Percentiles rank a stretch among this genome's conserved stretches.
Evolutionary conservation across 371 early-diverging fungal species (phyloP).

Genomic region (Rhizopus arrhizus): DNA sequence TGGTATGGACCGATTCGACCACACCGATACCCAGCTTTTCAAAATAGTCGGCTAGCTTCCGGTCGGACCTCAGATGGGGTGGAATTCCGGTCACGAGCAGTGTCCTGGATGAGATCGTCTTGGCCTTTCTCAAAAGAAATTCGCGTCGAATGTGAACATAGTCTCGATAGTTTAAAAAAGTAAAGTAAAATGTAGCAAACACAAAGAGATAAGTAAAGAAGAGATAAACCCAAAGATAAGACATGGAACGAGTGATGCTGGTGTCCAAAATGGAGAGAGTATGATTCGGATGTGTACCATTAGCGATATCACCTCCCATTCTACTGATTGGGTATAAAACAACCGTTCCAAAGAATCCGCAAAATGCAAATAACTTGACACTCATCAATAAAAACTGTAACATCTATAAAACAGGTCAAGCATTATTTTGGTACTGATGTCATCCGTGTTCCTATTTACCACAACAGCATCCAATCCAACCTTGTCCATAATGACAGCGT

Average conservation of each 20-base stretch:
- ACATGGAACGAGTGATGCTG: slow-evolving; percentile 26
- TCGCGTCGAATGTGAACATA: slow-evolving; percentile 59
- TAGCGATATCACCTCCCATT: slow-evolving; percentile 49
- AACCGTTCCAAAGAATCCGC: slow-evolving; percentile 53
- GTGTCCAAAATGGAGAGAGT: slow-evolving; percentile 4
- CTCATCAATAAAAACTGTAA: slow-evolving; percentile 56
- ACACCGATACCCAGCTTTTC: slow-evolving; percentile 58
- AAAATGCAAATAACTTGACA: slow-evolving; percentile 52
- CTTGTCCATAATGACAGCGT: slow-evolving; percentile 60
- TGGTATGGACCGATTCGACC: slow-evolving; percentile 63
- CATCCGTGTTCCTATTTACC: slow-evolving; percentile 25
- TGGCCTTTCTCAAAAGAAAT: slow-evolving; percentile 52
- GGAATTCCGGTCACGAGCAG: slow-evolving; percentile 67
- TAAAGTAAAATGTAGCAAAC: slow-evolving; percentile 59
- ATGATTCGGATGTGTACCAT: slow-evolving; percentile 26
- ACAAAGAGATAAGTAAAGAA: slow-evolving; percentile 68
- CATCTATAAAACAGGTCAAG: slow-evolving; percentile 31
- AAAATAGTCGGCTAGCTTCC: slow-evolving; percentile 59
- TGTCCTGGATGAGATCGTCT: slow-evolving; percentile 58
- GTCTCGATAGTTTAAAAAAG: slow-evolving; percentile 63
- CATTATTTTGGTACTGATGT: background rate
- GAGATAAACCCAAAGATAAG: slow-evolving; percentile 58
- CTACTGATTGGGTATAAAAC: slow-evolving; percentile 50
- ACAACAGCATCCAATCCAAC: slow-evolving; percentile 73
- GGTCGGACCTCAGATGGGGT: slow-evolving; percentile 50